Evolutionary conservation across 2,329 filamentous ascomycete species (phyloP).

Genomic region (Podosphaera fusca): DNA sequence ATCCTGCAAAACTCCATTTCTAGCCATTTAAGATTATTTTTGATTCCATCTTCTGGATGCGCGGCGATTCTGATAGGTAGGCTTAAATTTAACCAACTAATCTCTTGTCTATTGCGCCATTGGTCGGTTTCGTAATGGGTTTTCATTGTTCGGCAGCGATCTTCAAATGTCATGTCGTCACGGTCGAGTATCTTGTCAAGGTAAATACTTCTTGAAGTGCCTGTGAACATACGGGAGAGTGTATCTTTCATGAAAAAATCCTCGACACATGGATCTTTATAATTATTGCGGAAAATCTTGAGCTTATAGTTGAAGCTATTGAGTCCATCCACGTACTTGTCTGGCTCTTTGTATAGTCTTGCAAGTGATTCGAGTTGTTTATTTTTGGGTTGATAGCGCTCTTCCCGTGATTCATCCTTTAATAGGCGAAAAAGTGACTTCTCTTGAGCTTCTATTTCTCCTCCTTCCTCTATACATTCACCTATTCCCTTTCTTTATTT

Average conservation of each 20-base stretch:
- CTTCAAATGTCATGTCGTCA: slow-evolving; percentile 1
- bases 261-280: not conserved
- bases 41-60: not conserved
- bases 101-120: not conserved
- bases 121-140: not conserved
- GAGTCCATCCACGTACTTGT: no score
- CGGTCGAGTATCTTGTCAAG: not conserved
- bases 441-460: no score
- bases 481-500: no score
- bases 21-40: not conserved
- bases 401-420: no score
- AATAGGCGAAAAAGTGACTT: no score
- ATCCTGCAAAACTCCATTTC: slow-evolving; percentile 1
- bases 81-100: not conserved
- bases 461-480: no score
- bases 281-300: not conserved
- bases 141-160: not conserved
- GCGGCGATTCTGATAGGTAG: not conserved
- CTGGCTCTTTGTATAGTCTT: no score
- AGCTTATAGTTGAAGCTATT: not conserved
- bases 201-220: not conserved
- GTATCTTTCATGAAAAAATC: not conserved
- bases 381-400: no score
- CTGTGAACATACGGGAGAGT: not conserved
- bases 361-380: no score